Evolutionary conservation across 2,329 filamentous ascomycete species (phyloP).

Genomic region (Xylaria digitata): DNA sequence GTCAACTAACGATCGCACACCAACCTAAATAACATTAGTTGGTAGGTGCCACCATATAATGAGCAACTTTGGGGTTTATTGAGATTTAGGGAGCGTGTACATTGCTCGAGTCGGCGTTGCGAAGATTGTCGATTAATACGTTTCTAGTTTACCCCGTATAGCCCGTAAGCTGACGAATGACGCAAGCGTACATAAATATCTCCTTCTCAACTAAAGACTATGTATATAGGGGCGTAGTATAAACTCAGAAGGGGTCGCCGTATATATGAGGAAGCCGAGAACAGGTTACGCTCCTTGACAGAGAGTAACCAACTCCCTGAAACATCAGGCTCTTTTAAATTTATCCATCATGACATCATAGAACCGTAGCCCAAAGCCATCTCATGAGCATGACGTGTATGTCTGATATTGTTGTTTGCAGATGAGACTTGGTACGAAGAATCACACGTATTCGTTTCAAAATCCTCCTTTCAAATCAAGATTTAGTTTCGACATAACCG

Average conservation of each 20-base stretch:
- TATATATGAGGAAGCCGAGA: background rate
- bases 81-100: background rate
- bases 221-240: too few species aligned
- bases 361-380: background rate
- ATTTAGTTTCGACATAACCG: background rate
- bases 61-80: background rate
- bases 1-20: conserved; percentile 13
- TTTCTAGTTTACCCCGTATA: background rate
- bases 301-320: background rate
- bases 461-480: background rate
- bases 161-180: background rate
- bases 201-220: background rate
- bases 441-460: too few species aligned
- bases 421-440: background rate
- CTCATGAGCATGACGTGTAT: background rate
- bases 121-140: background rate
- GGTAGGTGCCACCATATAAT: conserved; percentile 13
- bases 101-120: background rate
- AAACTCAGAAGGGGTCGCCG: background rate
- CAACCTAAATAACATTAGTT: conserved; percentile 13
- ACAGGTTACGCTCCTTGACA: background rate
- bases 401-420: background rate
- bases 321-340: background rate
- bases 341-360: background rate
- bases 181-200: background rate